Base-by-base conservation (phyloP, 2,329 filamentous ascomycete genomes). In the Clarireedia homoeocarpa region DNA sequence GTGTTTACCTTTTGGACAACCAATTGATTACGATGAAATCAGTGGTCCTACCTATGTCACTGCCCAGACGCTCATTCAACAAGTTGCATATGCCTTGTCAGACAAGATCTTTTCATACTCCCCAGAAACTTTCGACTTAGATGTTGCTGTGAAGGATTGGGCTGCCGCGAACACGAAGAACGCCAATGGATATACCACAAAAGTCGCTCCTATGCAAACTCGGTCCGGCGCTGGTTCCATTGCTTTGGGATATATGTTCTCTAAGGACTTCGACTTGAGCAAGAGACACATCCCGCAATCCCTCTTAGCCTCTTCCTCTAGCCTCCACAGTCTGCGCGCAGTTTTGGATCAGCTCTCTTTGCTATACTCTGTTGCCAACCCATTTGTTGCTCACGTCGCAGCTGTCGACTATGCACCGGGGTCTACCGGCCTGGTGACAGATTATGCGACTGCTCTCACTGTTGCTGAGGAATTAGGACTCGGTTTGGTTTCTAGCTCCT, bases 41-140 rank as follows among this genome's bases (percentile, higher is more conserved):
- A 85, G 81, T 59, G 94, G 92, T 15, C 89, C 92, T 63, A 94
- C 89, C 55, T 99, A 99, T 74, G 81, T 92, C 59, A 97, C 92
- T 42, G 89, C 91, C 30, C 94, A 99, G 75, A 84, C 90, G 23
- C 82, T 99, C 55, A 87, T 97, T 62, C 94, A 99, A 76, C 94
- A 99, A 74, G 87, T 97, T 62, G 90, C 92, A 59, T 99, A 96
- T 75, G 83, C 89, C 61, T 80, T 99, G 59, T 97, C 92, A 56
- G 91, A 97, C 78, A 96, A 95, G 79, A 85, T 97, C 74, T 99
- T 96, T 76, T 88, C 91, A 56, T 97, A 95, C 77, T 97, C 92
- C 2, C 90, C 91, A 27, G 89, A 95, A 68, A 88, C 89, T 14
- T 97, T 96, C 68, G 89, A 95, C 70, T 81, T 99, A 62, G 92